Evolutionary conservation across 2,329 filamentous ascomycete species (phyloP).

Genomic region (Elsinoe australis): DNA sequence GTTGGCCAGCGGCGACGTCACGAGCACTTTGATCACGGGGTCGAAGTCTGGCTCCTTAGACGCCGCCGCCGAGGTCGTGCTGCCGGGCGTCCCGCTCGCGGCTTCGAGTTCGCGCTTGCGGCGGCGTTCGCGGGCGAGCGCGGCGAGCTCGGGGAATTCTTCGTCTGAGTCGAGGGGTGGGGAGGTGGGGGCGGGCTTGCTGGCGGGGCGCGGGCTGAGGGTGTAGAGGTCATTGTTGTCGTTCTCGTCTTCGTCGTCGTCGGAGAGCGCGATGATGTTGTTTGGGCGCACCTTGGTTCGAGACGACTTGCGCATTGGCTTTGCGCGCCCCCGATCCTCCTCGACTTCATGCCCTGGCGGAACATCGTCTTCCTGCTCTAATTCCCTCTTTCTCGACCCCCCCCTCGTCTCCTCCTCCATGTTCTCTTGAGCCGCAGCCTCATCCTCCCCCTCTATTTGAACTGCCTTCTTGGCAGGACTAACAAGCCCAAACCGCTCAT

Average conservation of each 20-base stretch:
- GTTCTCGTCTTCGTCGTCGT: constrained; percentile 16
- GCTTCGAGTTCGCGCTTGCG: constrained; percentile 25
- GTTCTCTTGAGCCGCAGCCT: not conserved
- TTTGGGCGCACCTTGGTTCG: no score
- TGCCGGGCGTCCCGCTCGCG: constrained; percentile 19
- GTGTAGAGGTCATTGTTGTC: constrained; percentile 18
- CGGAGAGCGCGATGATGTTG: constrained; percentile 1
- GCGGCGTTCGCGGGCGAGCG: constrained; percentile 36
- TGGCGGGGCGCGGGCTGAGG: constrained; percentile 15
- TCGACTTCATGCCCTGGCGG: constrained; percentile 19
- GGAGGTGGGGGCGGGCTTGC: not conserved
- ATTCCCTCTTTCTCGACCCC: constrained; percentile 24
- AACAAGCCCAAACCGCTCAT: constrained; percentile 6
- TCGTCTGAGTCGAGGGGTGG: constrained; percentile 32
- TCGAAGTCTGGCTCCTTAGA: constrained; percentile 31
- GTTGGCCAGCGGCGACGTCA: constrained; percentile 58
- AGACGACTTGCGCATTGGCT: no score
- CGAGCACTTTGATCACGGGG: constrained; percentile 54
- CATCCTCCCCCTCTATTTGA: not conserved
- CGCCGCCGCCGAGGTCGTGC: constrained; percentile 7
- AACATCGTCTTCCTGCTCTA: constrained; percentile 21
- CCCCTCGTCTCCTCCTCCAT: not conserved
- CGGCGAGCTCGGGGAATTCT: constrained; percentile 37
- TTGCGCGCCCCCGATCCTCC: no score
- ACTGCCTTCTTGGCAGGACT: constrained; percentile 12